Conservation (phyloP, 2,329 filamentous ascomycete species). For the Xylariaceae sp. region DNA sequence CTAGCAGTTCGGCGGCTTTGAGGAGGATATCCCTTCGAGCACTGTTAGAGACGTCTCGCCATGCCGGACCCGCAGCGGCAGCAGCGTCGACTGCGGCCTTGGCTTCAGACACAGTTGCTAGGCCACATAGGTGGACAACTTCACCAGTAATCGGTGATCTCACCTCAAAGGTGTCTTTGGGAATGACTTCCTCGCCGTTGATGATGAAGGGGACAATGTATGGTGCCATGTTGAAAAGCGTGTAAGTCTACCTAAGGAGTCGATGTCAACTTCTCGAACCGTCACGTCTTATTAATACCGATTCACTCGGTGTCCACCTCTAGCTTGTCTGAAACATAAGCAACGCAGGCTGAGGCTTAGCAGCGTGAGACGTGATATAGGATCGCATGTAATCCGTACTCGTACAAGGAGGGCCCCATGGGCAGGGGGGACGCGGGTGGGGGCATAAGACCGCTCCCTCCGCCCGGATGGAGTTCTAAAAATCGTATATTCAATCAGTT, state of each 20-base stretch:
- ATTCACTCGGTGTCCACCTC: background rate
- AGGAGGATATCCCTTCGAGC: slow-evolving; percentile 65
- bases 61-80: slow-evolving; percentile 11
- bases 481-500: too few relatives aligned
- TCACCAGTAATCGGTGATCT: slow-evolving; percentile 49
- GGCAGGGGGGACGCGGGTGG: too few relatives aligned
- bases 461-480: too few relatives aligned
- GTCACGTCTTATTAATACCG: background rate
- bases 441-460: too few relatives aligned
- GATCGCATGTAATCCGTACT: background rate
- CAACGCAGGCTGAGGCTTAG: too few relatives aligned
- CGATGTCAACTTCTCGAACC: background rate
- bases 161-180: slow-evolving; percentile 50
- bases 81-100: slow-evolving; percentile 19
- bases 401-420: background rate
- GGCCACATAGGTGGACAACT: slow-evolving; percentile 50
- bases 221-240: slow-evolving; percentile 17
- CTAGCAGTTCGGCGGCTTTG: slow-evolving; percentile 61
- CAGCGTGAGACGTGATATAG: too few relatives aligned
- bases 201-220: slow-evolving; percentile 40
- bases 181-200: slow-evolving; percentile 41
- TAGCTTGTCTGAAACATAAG: background rate
- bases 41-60: slow-evolving; percentile 40
- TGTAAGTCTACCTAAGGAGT: background rate
- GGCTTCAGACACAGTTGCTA: slow-evolving; percentile 42